Percentiles rank a stretch among this genome's conserved stretches.
These are phyloP conservation scores for Corniculantispora saksenae DNA, from an alignment of 2,329 filamentous ascomycete species.

Conservation along the genomic window DNA sequence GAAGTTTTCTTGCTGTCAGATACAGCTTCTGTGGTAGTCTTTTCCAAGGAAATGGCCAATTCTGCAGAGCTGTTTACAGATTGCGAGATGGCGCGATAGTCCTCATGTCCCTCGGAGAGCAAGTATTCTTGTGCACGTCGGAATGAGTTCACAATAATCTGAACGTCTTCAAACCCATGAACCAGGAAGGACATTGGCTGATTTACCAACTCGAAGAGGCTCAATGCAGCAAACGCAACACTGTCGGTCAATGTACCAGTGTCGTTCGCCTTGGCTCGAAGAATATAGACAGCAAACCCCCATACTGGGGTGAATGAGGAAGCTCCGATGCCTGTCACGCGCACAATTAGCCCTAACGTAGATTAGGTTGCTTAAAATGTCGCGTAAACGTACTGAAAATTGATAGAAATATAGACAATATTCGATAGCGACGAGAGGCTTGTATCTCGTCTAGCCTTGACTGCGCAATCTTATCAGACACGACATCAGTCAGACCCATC, in stretches of 20 bases:
- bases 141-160: slow-evolving; percentile 25
- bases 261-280: slow-evolving; percentile 19
- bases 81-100: slow-evolving; percentile 2
- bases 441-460: no score
- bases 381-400: background rate
- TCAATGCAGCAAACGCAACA: slow-evolving; percentile 24
- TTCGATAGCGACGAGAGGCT: no score
- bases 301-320: slow-evolving; percentile 24
- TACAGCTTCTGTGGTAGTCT: no score
- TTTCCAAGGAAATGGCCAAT: no score
- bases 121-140: slow-evolving; percentile 25
- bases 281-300: slow-evolving; percentile 22
- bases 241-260: slow-evolving; percentile 23
- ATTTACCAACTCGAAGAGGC: slow-evolving; percentile 24
- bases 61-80: background rate
- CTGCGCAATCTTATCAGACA: no score
- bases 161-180: slow-evolving; percentile 23
- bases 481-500: no score
- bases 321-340: slow-evolving; percentile 6
- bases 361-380: no score
- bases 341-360: no score
- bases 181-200: slow-evolving; percentile 23
- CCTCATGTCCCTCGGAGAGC: slow-evolving; percentile 21
- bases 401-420: slow-evolving; percentile 16
- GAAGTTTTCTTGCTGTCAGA: no score